phyloP scores from a whole-genome alignment of 1,284 basidiomycete genomes.

The Pseudozyma pruni region DNA sequence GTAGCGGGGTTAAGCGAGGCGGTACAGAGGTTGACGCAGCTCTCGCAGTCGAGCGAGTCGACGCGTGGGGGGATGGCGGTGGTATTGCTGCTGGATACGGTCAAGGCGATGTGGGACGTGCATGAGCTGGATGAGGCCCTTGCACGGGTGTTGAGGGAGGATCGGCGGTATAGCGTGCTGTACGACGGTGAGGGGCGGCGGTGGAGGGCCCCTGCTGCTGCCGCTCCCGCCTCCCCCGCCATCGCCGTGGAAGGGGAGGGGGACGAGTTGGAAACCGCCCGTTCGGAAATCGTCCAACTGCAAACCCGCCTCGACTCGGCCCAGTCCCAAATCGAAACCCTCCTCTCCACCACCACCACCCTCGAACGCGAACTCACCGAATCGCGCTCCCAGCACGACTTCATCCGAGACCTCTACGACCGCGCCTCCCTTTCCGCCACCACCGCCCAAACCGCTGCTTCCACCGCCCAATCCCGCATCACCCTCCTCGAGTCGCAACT shows the following conservation, averaged over 20 bases:
- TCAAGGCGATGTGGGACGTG: slow-evolving; percentile 31
- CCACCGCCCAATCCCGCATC: neutral
- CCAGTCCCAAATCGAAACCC: slow-evolving; percentile 8
- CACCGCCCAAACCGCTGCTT: neutral
- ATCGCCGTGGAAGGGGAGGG: too few species aligned
- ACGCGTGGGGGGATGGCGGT: slow-evolving; percentile 5
- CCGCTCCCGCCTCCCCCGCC: too few species aligned
- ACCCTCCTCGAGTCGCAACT: slow-evolving; percentile 14
- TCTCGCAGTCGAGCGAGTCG: slow-evolving; percentile 4
- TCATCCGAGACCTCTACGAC: slow-evolving; percentile 35
- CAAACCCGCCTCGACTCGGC: slow-evolving; percentile 5
- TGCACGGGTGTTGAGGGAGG: slow-evolving; percentile 11
- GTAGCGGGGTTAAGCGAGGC: too few species aligned
- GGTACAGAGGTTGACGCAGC: slow-evolving; percentile 12
- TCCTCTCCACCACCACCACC: neutral
- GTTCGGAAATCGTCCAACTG: slow-evolving; percentile 1
- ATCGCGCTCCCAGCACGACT: slow-evolving; percentile 26
- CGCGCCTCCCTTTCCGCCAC: slow-evolving; percentile 19
- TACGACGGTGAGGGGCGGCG: slow-evolving; percentile 29
- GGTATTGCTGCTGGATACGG: slow-evolving; percentile 30
- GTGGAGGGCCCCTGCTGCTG: slow-evolving; percentile 5
- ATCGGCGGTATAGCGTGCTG: slow-evolving; percentile 16
- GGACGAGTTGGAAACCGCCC: slow-evolving; percentile 4
- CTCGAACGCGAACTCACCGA: slow-evolving; percentile 3
- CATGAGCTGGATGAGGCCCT: slow-evolving; percentile 41